Conservation (phyloP, 73 alveolate species). For the Paramecium tetraurelia region DNA sequence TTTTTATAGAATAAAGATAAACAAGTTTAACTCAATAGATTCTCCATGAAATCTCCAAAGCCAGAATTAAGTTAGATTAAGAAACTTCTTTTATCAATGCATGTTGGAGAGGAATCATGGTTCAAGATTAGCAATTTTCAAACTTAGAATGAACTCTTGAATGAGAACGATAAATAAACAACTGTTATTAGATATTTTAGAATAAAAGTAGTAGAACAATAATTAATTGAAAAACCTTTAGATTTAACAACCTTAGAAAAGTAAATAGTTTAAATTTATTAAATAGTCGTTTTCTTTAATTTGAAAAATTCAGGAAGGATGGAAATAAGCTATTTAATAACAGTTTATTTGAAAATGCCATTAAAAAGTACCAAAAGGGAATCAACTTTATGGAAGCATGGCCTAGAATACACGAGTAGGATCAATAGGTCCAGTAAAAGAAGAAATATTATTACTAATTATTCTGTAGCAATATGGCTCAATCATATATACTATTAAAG, state of each 20-base stretch:
- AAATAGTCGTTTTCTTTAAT: background rate
- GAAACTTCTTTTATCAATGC: background rate
- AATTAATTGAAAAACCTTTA: background rate
- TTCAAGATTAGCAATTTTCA: background rate
- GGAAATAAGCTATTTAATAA: background rate
- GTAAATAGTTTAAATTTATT: background rate
- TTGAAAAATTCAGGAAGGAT: background rate
- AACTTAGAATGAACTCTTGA: background rate
- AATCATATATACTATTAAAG: background rate
- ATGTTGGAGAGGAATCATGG: background rate
- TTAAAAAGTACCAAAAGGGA: background rate
- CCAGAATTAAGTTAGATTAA: background rate
- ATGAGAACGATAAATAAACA: background rate
- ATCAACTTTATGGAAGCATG: constrained; percentile 5
- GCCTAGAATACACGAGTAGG: background rate
- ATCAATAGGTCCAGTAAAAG: background rate
- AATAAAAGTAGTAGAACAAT: background rate
- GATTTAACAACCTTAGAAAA: background rate
- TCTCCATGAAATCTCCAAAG: background rate
- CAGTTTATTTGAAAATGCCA: background rate
- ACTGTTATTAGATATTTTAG: background rate
- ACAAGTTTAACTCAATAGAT: background rate
- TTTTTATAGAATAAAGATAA: background rate
- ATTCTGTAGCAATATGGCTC: background rate
- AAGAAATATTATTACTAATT: background rate